These are phyloP conservation scores for Tephrocybe sp. DNA, from an alignment of 768 basidiomycete species.

Conservation along the genomic window DNA sequence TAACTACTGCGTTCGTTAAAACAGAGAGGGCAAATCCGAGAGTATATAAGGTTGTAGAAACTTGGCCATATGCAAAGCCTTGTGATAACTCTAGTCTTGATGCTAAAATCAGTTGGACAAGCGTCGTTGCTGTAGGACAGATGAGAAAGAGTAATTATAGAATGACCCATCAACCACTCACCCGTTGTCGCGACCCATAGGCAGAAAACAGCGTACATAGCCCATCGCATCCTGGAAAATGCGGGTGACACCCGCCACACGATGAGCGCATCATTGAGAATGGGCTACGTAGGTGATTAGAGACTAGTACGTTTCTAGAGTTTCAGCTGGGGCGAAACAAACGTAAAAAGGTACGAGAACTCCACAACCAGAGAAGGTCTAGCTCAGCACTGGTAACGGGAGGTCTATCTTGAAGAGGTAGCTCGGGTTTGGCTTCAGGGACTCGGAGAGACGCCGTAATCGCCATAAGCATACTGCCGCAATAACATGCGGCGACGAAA, in stretches of 20 bases:
- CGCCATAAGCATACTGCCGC: no score
- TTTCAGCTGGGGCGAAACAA: not conserved
- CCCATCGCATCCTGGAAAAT: not conserved
- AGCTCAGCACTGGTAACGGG: no score
- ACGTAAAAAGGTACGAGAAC: slow-evolving; percentile 3
- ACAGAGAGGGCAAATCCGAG: slow-evolving; percentile 2
- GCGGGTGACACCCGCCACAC: slow-evolving; percentile 5
- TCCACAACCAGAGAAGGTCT: not conserved
- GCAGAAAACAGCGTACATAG: not conserved
- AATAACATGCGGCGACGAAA: no score
- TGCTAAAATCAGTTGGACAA: not conserved
- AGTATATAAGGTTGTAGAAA: not conserved
- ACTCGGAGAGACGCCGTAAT: no score
- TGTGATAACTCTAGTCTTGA: no score
- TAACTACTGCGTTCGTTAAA: not conserved
- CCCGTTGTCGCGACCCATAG: slow-evolving; percentile 1
- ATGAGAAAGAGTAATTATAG: no score
- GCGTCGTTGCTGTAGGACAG: not conserved
- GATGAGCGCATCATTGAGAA: slow-evolving; percentile 4
- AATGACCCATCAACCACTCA: not conserved
- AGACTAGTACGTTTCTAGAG: not conserved
- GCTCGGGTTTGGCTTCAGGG: no score
- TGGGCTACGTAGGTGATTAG: not conserved
- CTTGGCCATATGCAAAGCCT: not conserved
- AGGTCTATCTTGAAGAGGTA: no score